Base-by-base conservation (phyloP, 768 basidiomycete species). In the Leccinum arenicola region DNA sequence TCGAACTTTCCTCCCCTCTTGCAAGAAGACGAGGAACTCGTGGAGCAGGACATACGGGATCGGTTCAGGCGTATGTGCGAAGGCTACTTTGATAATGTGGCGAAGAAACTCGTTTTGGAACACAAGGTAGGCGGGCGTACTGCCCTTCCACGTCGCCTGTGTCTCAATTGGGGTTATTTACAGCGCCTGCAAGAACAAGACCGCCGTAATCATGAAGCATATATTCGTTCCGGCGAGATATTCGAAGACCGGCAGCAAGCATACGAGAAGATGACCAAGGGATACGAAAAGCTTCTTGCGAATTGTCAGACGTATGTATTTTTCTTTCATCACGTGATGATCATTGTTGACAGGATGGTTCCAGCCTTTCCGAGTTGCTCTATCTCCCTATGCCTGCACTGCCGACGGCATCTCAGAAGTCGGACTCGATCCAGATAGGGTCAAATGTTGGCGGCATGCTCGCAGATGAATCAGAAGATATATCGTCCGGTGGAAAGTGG, bases 221-320 rank as follows among this genome's bases (percentile, higher is more conserved):
- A 99, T 70, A 98, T 99, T 64, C 93, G 95, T 33, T 98, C 95
- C 3, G 97, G 97, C 27, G 96, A 99, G 74, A 98, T 99, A 62
- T 99, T 99, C 65, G 97, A 99, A 70, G 97, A 99, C 72, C 85
- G 97, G 35, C 96, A 98, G 72, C 95, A 98, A 73, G 94, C 92
- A 10, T 99, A 99, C 70, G 97, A 99, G 78, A 95, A 93, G 76
- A 97, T 98, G 92, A 95, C 94, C 40, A 94, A 91, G 74, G 83
- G 86, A 49, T 98, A 98, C 66, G 97, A 99, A 75, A 93, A 95
- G 60, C 76, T 98, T 23, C 82, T 95, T 51, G 78, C 88, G 15
- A 94, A 86, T 67, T 95, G 95, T 58, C 93, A 97, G 75, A 86
- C 85, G 91, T 95, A 65, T 66, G 86, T 73, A 0, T 40, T n/a